Evolutionary conservation across 2,329 filamentous ascomycete species (phyloP).

Genomic region (Cadophora sp.): DNA sequence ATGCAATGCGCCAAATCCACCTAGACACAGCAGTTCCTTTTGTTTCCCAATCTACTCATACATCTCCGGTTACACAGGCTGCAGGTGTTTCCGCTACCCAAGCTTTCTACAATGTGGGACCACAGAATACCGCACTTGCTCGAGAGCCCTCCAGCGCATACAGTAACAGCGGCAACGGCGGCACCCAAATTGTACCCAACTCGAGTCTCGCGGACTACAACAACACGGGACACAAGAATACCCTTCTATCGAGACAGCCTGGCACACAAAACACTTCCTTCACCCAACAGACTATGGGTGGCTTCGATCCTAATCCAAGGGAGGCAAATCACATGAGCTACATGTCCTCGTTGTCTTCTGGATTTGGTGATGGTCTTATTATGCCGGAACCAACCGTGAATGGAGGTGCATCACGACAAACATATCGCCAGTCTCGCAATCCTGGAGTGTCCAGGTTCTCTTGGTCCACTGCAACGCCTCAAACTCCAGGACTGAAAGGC

Average conservation of each 20-base stretch:
- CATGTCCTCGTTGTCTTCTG: conserved; percentile 67
- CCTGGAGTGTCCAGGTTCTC: conserved; percentile 40
- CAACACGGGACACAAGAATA: conserved; percentile 22
- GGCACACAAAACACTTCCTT: conserved; percentile 31
- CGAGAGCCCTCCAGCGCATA: conserved; percentile 23
- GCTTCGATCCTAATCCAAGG: conserved; percentile 36
- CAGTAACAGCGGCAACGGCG: conserved; percentile 27
- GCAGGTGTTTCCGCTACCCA: conserved; percentile 10
- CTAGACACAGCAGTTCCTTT: conserved; percentile 31
- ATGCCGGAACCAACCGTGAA: conserved; percentile 46
- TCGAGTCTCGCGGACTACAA: conserved; percentile 25
- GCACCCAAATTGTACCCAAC: conserved; percentile 23
- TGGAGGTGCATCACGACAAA: conserved; percentile 27
- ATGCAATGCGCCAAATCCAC: conserved; percentile 25
- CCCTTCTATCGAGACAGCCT: conserved; percentile 6
- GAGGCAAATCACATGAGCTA: conserved; percentile 46
- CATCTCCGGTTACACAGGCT: conserved; percentile 18
- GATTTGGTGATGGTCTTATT: conserved; percentile 68
- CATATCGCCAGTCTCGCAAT: conserved; percentile 34
- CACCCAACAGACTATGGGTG: conserved; percentile 35
- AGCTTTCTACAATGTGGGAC: conserved; percentile 21
- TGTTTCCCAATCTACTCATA: conserved; percentile 24
- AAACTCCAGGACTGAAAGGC: conserved; percentile 29
- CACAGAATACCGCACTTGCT: conserved; percentile 18
- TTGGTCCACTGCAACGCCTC: conserved; percentile 36